Conservation (phyloP, 2,329 filamentous ascomycete genomes). For the Sporothrix mexicana region DNA sequence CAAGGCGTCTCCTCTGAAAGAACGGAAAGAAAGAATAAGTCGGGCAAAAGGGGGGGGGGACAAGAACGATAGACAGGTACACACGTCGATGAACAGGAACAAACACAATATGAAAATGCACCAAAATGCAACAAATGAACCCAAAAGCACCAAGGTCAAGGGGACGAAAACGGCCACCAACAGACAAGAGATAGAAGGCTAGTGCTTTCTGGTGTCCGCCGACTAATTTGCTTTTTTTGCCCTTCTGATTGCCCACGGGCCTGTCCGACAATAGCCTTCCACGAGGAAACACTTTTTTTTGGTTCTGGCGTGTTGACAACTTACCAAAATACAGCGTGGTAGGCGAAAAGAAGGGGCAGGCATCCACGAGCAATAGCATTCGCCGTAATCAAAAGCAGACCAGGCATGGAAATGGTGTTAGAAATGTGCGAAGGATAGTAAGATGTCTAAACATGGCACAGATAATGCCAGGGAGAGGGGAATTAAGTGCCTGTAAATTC, state of each 20-base stretch:
- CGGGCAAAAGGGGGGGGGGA: conserved; percentile 19
- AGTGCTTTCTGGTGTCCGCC: neutral
- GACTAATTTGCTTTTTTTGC: conserved; percentile 26
- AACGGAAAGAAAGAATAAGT: conserved; percentile 2
- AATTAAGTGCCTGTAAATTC: neutral
- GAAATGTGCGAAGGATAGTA: conserved; percentile 3
- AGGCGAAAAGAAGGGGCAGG: conserved; percentile 21
- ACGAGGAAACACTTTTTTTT: neutral
- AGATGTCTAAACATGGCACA: conserved; percentile 25
- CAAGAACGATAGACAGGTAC: neutral
- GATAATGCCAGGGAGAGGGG: neutral
- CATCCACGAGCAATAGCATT: neutral
- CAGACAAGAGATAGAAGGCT: conserved; percentile 13
- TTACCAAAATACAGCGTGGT: neutral
- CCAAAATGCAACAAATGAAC: neutral
- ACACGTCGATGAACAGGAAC: too few relatives aligned
- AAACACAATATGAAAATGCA: neutral
- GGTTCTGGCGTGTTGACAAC: neutral
- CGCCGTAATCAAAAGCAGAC: neutral
- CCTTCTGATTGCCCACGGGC: neutral
- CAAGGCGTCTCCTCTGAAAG: neutral
- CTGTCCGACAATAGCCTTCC: neutral
- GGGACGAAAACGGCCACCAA: conserved; percentile 23
- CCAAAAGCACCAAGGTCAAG: neutral
- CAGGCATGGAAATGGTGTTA: neutral